Evolutionary conservation across 2,329 filamentous ascomycete genomes (phyloP).

Genomic region (Aspergillus hiratsukae): DNA sequence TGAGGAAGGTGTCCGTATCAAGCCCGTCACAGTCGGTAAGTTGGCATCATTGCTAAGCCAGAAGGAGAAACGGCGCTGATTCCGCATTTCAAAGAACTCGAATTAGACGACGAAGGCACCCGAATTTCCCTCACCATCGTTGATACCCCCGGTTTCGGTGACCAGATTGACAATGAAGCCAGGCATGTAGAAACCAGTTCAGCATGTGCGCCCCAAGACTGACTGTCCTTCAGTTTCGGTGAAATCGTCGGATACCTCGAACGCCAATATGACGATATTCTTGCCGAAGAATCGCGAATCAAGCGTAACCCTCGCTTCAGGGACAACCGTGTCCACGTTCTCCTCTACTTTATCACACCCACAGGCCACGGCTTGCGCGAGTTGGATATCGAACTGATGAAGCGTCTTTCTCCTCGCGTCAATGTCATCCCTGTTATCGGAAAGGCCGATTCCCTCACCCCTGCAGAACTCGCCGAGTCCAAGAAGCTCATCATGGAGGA

Average conservation of each 20-base stretch:
- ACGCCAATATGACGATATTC: constrained; percentile 98
- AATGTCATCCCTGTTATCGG: constrained; percentile 99
- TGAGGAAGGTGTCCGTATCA: constrained; percentile 97
- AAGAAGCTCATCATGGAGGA: constrained; percentile 99
- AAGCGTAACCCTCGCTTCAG: constrained; percentile 99
- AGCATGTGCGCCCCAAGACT: constrained; percentile 14
- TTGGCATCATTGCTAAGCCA: constrained; percentile 14
- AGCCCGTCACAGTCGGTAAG: constrained; percentile 94
- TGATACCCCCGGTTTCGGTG: constrained; percentile 95
- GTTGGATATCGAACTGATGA: constrained; percentile 99
- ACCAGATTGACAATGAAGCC: constrained; percentile 98
- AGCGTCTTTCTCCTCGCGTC: constrained; percentile 93
- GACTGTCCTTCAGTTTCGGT: constrained; percentile 64
- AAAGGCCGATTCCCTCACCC: constrained; percentile 95
- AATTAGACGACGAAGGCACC: constrained; percentile 96
- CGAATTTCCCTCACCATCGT: constrained; percentile 98
- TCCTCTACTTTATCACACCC: constrained; percentile 99
- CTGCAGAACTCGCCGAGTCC: constrained; percentile 92
- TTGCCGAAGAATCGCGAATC: constrained; percentile 98
- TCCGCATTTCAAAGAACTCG: constrained; percentile 61
- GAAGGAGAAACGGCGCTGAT: constrained; percentile 25
- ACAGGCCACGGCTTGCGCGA: constrained; percentile 97
- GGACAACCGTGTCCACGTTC: constrained; percentile 96
- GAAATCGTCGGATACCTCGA: constrained; percentile 98
- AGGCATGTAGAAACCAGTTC: constrained; percentile 55